Evolutionary conservation across 148 eudicot species (phyloP), one percentile per base, ranked within the genome.

Genomic region (Polygonum aviculare): DNA sequence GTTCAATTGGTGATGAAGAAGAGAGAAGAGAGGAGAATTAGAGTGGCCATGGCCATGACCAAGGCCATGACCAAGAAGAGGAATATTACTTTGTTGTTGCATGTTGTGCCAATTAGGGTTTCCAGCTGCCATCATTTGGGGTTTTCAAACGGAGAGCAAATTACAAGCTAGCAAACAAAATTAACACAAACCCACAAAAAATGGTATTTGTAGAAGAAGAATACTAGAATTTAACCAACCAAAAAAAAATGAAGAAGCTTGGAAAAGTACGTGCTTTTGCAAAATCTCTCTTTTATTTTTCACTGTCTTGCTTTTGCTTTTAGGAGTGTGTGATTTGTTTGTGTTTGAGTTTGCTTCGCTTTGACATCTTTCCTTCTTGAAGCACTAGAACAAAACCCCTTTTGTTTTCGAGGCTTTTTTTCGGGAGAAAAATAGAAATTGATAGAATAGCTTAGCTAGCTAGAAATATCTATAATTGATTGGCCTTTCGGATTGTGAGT

Each of bases 311-410:
- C 65, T 52, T 74, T 74, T 51, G 45, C 65, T 59, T 74, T 52
- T 16, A 67, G 12, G 44, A 14, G 44, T 60, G 12, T 73, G 2
- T 26, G 36, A 12, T 49, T 22, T 47, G 21, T 72, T 19, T 72
- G 50, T 45, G 31, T 48, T 48, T 74, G 35, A 35, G 44, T 67
- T 67, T 67, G 72, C 45, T 67, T 67, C 44, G 15, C 44, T 67
- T 67, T 67, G 72, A 36, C 40, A 51, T 55, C 65, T 74, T 74
- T 54, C 77, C 67, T 74, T 74, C 67, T 74, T 74, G 40, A 74
- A 51, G 77, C 69, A 54, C 15, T 15, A 55, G 41, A 54, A 55
- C 67, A 74, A 51, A 51, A 14, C 2, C 11, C 33, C 67, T 54
- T 51, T 74, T 11, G 33, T 26, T 44, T n/a, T 12, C 55, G 48